These are phyloP conservation scores for Sclerotinia borealis DNA, from an alignment of 2,329 filamentous ascomycete species.

Conservation along the genomic window DNA sequence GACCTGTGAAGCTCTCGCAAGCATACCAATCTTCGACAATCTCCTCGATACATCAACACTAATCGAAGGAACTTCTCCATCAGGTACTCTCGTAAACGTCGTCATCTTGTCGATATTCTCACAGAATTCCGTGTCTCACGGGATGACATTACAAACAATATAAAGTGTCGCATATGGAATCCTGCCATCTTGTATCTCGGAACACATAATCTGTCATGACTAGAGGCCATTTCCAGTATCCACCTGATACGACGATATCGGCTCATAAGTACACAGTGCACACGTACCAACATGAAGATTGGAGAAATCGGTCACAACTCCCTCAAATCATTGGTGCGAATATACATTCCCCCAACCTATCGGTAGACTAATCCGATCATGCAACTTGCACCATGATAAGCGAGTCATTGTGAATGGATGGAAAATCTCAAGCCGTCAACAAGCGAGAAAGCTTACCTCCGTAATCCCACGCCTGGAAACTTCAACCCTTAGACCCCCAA, in stretches of 20 bases:
- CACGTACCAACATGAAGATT: neutral
- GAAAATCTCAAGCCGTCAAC: neutral
- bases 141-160: neutral
- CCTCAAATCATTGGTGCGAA: constrained; percentile 10
- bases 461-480: neutral
- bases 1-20: too few relatives aligned
- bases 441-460: neutral
- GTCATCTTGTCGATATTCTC: constrained; percentile 46
- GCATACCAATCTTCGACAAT: constrained; percentile 56
- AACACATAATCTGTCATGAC: neutral
- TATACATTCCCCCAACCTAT: neutral
- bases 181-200: constrained; percentile 9
- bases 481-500: neutral
- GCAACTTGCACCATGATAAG: neutral
- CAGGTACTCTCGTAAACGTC: constrained; percentile 62
- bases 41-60: constrained; percentile 58
- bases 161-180: neutral
- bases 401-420: constrained; percentile 1
- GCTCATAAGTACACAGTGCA: neutral
- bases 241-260: neutral
- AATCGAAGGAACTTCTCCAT: constrained; percentile 56
- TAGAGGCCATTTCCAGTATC: neutral
- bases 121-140: neutral
- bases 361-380: neutral
- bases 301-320: neutral